Evolutionary conservation across 371 early-diverging fungal genomes (phyloP).

Genomic region (Circinella minor): DNA sequence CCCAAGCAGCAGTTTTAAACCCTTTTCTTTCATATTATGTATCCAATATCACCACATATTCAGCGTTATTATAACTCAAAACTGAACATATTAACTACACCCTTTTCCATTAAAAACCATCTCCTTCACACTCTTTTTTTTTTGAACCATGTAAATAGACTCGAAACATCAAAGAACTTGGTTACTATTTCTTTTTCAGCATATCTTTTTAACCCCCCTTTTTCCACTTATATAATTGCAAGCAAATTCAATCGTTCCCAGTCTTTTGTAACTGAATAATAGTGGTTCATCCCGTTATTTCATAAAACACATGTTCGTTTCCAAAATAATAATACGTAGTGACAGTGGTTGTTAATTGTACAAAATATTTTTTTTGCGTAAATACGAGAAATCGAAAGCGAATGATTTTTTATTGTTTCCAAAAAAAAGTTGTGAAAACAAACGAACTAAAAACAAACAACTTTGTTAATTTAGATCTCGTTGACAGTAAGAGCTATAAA

Average conservation of each 20-base stretch:
- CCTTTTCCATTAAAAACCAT: too few relatives aligned
- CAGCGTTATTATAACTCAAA: neutral
- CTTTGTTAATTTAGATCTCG: constrained; percentile 38
- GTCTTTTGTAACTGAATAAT: too few relatives aligned
- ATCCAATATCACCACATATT: neutral
- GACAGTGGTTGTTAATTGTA: too few relatives aligned
- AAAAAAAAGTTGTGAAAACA: neutral
- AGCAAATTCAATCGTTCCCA: too few relatives aligned
- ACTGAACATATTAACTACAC: neutral
- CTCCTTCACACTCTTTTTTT: neutral
- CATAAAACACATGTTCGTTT: too few relatives aligned
- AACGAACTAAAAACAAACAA: neutral
- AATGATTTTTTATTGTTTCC: constrained; percentile 4
- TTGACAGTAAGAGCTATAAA: constrained; percentile 41
- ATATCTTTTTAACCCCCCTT: too few relatives aligned
- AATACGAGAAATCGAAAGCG: neutral
- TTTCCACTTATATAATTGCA: too few relatives aligned
- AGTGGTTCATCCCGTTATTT: too few relatives aligned
- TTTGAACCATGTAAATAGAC: too few relatives aligned
- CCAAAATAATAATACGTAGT: too few relatives aligned
- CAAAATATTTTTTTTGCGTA: neutral
- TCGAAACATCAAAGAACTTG: too few relatives aligned
- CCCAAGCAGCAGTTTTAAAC: neutral
- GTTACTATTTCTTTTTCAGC: too few relatives aligned
- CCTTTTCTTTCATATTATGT: neutral